Conservation (phyloP, 306 rosid genomes). For the Cicer yamashitae region DNA sequence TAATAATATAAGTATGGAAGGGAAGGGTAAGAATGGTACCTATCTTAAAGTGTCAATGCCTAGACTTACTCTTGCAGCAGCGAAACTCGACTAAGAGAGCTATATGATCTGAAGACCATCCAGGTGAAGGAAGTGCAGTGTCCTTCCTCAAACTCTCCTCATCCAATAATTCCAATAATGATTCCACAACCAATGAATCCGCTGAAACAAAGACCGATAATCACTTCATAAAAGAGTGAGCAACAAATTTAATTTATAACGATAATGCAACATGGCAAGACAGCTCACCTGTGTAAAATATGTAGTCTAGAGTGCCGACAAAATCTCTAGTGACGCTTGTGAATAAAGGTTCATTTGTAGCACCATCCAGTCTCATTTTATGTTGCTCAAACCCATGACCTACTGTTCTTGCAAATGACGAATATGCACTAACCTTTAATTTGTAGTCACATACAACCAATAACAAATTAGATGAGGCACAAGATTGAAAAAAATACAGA, state of each 20-base stretch:
- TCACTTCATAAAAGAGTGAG: slow-evolving; percentile 17
- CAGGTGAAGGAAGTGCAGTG: slow-evolving; percentile 99
- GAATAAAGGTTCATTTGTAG: slow-evolving; percentile 89
- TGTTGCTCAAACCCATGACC: slow-evolving; percentile 80
- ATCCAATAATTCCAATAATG: slow-evolving; percentile 92
- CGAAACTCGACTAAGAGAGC: slow-evolving; percentile 96
- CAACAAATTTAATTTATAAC: neutral
- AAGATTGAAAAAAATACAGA: neutral
- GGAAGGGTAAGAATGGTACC: slow-evolving; percentile 10
- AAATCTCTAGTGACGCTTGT: slow-evolving; percentile 93
- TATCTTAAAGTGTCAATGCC: slow-evolving; percentile 73
- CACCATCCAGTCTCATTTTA: slow-evolving; percentile 75
- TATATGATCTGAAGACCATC: slow-evolving; percentile 98
- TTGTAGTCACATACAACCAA: slow-evolving; percentile 24
- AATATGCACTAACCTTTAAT: slow-evolving; percentile 90
- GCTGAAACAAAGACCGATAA: slow-evolving; percentile 62
- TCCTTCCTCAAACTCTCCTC: slow-evolving; percentile 97
- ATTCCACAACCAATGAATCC: slow-evolving; percentile 91
- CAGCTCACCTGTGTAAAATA: slow-evolving; percentile 87
- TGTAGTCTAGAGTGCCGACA: slow-evolving; percentile 94
- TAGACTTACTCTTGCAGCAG: slow-evolving; percentile 82
- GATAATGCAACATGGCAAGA: slow-evolving; percentile 28
- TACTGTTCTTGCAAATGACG: slow-evolving; percentile 78
- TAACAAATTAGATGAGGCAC: slow-evolving; percentile 14
- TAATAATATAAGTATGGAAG: slow-evolving; percentile 11